Base-by-base conservation (phyloP, 805 yeast species). In the Cyberlindnera meyerae region DNA sequence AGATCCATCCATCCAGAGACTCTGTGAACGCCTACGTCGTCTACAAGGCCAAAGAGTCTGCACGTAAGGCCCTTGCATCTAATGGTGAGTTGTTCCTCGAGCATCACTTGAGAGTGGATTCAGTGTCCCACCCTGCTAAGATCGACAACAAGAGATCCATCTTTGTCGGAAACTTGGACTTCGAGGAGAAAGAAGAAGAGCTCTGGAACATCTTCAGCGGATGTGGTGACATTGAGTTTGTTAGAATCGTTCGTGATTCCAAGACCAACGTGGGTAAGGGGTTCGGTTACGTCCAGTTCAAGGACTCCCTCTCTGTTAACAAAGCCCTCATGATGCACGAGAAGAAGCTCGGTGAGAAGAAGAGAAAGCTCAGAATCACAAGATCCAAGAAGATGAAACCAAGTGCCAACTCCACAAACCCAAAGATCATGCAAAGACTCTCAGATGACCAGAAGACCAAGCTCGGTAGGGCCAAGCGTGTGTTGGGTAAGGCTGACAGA, bases 211-310 rank as follows among this genome's bases (percentile, higher is more conserved):
- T 81, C 58, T 93, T 93, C 64, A 69, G 67, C 43, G 60, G 52
- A 3, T 68, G 79, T 45, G 86, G 85, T 18, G 79, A 75, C 18
- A 82, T 93, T 37, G 95, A 88, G 58, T 81, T 83, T 44, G 96
- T 93, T 22, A 76, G 99, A 60, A 73, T 93, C 31, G 75, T 93
- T 24, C 77, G 99, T 57, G 99, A 93, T 58, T 65, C 95, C 13
- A 86, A 86, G 64, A 90, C 97, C 16, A 90, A 93, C 52, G 69
- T 90, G 41, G 99, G 98, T 45, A 93, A 93, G 64, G 99, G 99
- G 6, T 89, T 93, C 65, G 98, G 96, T 6, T 85, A 89, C 57
- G 88, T 93, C 24, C 97, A 90, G 61, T 93, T 89, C 66, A 73
- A 70, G 43, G 90, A 84, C 51, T 61, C 75, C 36, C 62, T 80